A percentile compares a stretch with the other conserved stretches of the same genome.
Conservation (phyloP, 352 stramenopile genomes). For the Phytopythium chamaehyphon region DNA sequence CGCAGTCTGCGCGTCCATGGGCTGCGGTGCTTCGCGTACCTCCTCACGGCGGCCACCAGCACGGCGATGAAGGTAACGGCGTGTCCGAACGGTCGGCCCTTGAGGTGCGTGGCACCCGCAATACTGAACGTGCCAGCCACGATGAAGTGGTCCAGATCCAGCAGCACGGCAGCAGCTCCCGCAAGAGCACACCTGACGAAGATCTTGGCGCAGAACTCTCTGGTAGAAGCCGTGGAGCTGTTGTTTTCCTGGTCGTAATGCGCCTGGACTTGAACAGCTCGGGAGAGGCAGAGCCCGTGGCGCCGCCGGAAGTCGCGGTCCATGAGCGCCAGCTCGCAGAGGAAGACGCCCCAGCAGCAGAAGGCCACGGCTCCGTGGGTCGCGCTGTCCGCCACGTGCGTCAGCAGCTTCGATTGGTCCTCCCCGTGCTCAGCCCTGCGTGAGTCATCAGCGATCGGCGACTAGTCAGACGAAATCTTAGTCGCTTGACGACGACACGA, state of each 20-base stretch:
- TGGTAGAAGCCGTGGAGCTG: background rate
- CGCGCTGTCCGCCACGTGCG: constrained; percentile 58
- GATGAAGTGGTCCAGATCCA: constrained; percentile 78
- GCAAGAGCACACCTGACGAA: constrained; percentile 25
- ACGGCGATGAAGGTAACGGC: constrained; percentile 61
- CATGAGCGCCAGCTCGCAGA: constrained; percentile 26
- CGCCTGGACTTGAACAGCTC: too few species aligned
- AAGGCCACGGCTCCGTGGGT: constrained; percentile 52
- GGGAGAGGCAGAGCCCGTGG: background rate
- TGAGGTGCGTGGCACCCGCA: constrained; percentile 48
- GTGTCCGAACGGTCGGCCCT: constrained; percentile 60
- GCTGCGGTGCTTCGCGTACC: constrained; percentile 20
- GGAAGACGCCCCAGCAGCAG: constrained; percentile 58
- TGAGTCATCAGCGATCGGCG: too few species aligned
- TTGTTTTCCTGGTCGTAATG: background rate
- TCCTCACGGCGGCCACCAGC: constrained; percentile 32
- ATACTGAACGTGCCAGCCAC: constrained; percentile 51
- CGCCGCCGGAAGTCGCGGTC: constrained; percentile 1
- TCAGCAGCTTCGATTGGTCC: constrained; percentile 37
- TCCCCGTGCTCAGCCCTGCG: constrained; percentile 24
- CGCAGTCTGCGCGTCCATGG: constrained; percentile 19
- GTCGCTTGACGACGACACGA: background rate
- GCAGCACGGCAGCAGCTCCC: constrained; percentile 30
- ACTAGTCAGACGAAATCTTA: too few species aligned
- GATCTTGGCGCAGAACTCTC: background rate